Evolutionary conservation across 1,284 basidiomycete genomes (phyloP).

Genomic region (Exobasidium cylindrosporum): DNA sequence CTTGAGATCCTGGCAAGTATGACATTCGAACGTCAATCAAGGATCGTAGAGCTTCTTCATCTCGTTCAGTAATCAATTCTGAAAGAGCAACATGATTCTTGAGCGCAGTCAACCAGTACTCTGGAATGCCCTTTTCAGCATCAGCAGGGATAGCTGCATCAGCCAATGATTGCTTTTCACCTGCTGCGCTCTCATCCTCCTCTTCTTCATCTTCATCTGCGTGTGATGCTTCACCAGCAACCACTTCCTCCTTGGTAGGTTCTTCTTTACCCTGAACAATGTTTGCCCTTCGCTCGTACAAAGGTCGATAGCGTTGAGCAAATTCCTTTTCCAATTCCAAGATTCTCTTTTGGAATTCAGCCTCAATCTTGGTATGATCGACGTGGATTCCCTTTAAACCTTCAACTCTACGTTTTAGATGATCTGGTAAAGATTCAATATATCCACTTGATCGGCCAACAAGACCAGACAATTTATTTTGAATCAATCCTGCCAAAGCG

Average conservation of each 20-base stretch:
- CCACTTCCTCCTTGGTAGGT: constrained; percentile 78
- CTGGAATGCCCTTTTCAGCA: constrained; percentile 70
- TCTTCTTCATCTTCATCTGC: constrained; percentile 62
- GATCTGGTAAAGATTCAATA: constrained; percentile 77
- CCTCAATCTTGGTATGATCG: constrained; percentile 87
- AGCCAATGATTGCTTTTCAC: constrained; percentile 54
- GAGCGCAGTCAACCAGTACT: constrained; percentile 96
- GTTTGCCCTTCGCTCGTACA: constrained; percentile 80
- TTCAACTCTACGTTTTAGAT: constrained; percentile 81
- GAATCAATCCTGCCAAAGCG: constrained; percentile 55
- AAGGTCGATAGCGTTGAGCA: constrained; percentile 75
- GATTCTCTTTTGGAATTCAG: constrained; percentile 93
- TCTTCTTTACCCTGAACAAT: constrained; percentile 76
- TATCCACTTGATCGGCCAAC: constrained; percentile 79
- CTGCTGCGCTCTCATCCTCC: constrained; percentile 57
- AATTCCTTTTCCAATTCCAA: constrained; percentile 98
- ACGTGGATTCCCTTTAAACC: constrained; percentile 91
- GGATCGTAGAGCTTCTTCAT: constrained; percentile 69
- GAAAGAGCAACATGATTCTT: constrained; percentile 83
- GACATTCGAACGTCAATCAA: constrained; percentile 69
- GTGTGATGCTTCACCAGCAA: constrained; percentile 67
- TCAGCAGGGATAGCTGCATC: constrained; percentile 56
- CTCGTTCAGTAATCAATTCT: constrained; percentile 88
- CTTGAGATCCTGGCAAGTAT: constrained; percentile 67
- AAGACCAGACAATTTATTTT: constrained; percentile 63